Evolutionary conservation across 2,329 filamentous ascomycete species (phyloP).

Genomic region (Paraconiothyrium sp.): DNA sequence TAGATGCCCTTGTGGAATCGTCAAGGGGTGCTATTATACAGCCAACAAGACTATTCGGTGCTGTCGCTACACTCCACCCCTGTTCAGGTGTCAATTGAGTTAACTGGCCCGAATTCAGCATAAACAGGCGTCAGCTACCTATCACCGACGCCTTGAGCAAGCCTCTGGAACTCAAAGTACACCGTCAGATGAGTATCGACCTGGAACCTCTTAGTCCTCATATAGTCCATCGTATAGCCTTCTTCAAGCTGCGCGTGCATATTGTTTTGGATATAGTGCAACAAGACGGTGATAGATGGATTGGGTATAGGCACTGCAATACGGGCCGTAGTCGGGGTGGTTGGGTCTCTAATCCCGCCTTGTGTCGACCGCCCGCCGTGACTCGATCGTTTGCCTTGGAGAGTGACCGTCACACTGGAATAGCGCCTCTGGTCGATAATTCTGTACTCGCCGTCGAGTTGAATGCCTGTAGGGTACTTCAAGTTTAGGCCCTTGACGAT

Average conservation of each 20-base stretch:
- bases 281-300: background rate
- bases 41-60: too few relatives aligned
- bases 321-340: background rate
- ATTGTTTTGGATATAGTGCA: background rate
- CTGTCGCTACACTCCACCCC: too few relatives aligned
- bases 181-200: conserved; percentile 7
- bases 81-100: too few relatives aligned
- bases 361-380: conserved; percentile 17
- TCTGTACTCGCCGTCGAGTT: conserved; percentile 1
- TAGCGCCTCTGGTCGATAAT: background rate
- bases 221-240: background rate
- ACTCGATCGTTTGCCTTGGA: conserved; percentile 11
- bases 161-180: conserved; percentile 1
- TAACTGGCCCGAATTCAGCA: background rate
- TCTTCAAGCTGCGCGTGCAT: background rate
- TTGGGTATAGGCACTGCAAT: conserved; percentile 3
- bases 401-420: background rate
- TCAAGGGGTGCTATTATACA: too few relatives aligned
- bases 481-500: background rate
- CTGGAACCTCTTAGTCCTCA: conserved; percentile 4
- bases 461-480: background rate
- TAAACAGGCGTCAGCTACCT: background rate
- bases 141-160: background rate
- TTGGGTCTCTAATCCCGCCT: conserved; percentile 6
- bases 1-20: too few relatives aligned